Conservation (phyloP, 768 basidiomycete genomes). For the Termitomyces sp. region DNA sequence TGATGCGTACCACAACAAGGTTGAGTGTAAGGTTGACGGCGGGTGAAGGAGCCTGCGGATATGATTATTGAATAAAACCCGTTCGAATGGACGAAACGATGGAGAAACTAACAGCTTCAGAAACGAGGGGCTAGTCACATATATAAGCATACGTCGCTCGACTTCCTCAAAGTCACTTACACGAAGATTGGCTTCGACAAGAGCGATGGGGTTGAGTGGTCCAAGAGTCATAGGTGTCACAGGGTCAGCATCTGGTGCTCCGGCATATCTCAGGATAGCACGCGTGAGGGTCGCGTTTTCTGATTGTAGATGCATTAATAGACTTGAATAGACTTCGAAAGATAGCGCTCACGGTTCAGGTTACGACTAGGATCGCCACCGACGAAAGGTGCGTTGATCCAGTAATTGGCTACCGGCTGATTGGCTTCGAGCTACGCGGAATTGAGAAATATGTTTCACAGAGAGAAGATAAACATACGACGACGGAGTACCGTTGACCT, state of each 20-base stretch:
- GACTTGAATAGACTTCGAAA: not conserved
- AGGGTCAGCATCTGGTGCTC: slow-evolving; percentile 25
- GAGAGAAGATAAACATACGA: slow-evolving; percentile 17
- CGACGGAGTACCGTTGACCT: slow-evolving; percentile 39
- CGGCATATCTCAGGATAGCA: slow-evolving; percentile 30
- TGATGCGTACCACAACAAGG: slow-evolving; percentile 15
- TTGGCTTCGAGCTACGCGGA: slow-evolving; percentile 24
- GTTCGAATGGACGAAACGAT: not conserved
- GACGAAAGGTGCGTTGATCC: slow-evolving; percentile 26
- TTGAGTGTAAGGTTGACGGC: slow-evolving; percentile 21
- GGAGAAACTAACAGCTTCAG: not conserved
- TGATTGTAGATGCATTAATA: not conserved
- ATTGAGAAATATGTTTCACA: slow-evolving; percentile 1
- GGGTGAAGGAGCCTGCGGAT: slow-evolving; percentile 14
- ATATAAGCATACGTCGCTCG: not conserved
- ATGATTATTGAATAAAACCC: not conserved
- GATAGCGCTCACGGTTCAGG: slow-evolving; percentile 13
- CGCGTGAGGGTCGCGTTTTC: slow-evolving; percentile 25
- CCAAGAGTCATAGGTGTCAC: slow-evolving; percentile 17
- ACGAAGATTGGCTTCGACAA: slow-evolving; percentile 19
- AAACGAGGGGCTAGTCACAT: not conserved
- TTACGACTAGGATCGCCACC: slow-evolving; percentile 19
- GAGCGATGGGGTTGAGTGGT: slow-evolving; percentile 17
- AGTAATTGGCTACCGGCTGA: slow-evolving; percentile 37
- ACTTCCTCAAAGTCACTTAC: not conserved